Base-by-base conservation (phyloP, 768 basidiomycete species). In the Rhizopogon vinicolor region DNA sequence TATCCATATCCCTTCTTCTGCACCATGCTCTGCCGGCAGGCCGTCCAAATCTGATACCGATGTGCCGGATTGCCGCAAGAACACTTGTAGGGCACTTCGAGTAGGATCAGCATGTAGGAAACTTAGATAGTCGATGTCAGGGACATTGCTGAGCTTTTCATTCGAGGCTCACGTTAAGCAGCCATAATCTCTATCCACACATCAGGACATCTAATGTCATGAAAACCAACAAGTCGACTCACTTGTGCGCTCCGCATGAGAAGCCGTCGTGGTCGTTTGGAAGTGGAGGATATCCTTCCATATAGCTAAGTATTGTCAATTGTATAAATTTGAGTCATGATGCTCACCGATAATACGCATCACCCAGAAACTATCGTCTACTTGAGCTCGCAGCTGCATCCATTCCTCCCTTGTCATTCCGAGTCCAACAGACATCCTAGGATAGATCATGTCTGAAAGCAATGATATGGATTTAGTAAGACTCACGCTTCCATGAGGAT, bases 191-290 rank as follows among this genome's bases (percentile, higher is more conserved):
- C 88, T 90, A 68, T 31, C 41, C 35, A 33, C 40, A 44, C 9
- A 49, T 66, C 46, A 61, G 44, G 51, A 40, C 8, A 6, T 48
- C 52, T n/a, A 51, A 22, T 44, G 40, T 19, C 56, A 25, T 56
- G 45, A 42, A 33, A 41, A 35, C 9, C 7, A 51, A 16, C 8
- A 3, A 1, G 12, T 40, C 31, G 13, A 29, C 57, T 66, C 63
- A 92, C 91, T 87, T 93, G 73, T 97, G 93, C 25, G 89, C 89
- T 28, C 93, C 93, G 62, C 93, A 96, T 14, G 91, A 93, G 65
- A 89, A 82, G 2, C 93, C 93, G 37, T 91, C 86, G 52, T 90
- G 80, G 45, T 85, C 82, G 31, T 81, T 74, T 0, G 93, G 90
- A 19, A 97, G 78, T 1, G 90, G 91, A 2, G 94, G 94, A 64